Evolutionary conservation across 257 asterid species (phyloP).

Genomic region (Handroanthus guayacan): DNA sequence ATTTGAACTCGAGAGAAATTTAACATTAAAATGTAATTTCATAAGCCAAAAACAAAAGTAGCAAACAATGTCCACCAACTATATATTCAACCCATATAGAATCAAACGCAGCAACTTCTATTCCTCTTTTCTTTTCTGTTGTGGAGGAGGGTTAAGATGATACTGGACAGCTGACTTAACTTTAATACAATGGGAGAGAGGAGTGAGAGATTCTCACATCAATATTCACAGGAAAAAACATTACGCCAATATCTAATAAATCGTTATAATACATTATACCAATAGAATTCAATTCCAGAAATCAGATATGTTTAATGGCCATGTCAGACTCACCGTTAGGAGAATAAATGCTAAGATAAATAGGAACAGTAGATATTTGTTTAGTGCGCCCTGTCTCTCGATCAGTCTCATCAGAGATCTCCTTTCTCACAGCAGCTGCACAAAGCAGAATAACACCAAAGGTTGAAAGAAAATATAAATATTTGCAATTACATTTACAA

Average conservation of each 20-base stretch:
- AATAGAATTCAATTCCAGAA: conserved; percentile 9
- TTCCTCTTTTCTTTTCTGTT: background rate
- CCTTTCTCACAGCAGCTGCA: conserved; percentile 73
- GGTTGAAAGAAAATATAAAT: background rate
- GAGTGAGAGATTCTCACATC: background rate
- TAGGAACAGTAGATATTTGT: conserved; percentile 72
- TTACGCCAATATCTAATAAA: background rate
- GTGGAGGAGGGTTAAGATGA: background rate
- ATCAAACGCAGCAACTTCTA: background rate
- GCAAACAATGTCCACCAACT: conserved; percentile 7
- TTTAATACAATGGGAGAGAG: background rate
- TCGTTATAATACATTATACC: conserved; percentile 1
- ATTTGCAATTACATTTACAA: conserved; percentile 14
- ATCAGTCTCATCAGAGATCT: conserved; percentile 82
- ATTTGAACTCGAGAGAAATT: conserved; percentile 5
- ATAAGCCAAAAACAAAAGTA: conserved; percentile 1
- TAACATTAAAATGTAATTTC: background rate
- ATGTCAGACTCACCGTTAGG: conserved; percentile 59
- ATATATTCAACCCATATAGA: conserved; percentile 8
- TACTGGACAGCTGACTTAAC: background rate
- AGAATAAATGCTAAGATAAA: conserved; percentile 75
- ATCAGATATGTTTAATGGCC: conserved; percentile 13
- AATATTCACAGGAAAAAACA: conserved; percentile 11
- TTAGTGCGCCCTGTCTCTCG: conserved; percentile 76
- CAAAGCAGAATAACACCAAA: conserved; percentile 24